Conservation (phyloP, 2,329 filamentous ascomycete species). For the Chaetoscypha palmicola region DNA sequence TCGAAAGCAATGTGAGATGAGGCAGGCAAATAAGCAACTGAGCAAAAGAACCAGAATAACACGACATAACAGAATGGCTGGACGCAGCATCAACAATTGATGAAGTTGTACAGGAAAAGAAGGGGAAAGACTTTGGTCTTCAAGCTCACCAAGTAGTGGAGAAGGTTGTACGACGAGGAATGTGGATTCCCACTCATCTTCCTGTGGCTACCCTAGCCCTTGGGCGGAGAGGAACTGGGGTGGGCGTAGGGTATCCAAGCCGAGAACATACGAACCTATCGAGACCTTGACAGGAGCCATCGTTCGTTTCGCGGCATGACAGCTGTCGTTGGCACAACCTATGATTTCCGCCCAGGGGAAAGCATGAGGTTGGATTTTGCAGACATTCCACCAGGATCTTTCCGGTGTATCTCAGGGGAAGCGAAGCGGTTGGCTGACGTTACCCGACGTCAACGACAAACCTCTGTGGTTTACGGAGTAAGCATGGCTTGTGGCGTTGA, state of each 20-base stretch:
- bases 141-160: background rate
- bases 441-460: background rate
- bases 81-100: background rate
- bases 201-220: background rate
- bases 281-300: background rate
- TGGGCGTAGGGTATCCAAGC: no score
- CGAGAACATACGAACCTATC: no score
- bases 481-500: constrained; percentile 9
- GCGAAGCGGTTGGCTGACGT: constrained; percentile 14
- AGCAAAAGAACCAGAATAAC: background rate
- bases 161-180: background rate
- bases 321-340: background rate
- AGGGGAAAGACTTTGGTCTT: background rate
- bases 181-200: background rate
- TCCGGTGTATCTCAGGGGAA: constrained; percentile 7
- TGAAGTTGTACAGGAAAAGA: background rate
- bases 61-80: background rate
- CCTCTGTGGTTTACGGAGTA: background rate
- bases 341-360: background rate
- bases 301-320: background rate
- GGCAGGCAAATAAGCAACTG: no score
- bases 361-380: constrained; percentile 1
- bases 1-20: no score
- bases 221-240: no score
- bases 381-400: background rate